Percentiles rank a stretch among this genome's conserved stretches.
Evolutionary conservation across 306 rosid species (phyloP).

Genomic region (Castanea crenata): DNA sequence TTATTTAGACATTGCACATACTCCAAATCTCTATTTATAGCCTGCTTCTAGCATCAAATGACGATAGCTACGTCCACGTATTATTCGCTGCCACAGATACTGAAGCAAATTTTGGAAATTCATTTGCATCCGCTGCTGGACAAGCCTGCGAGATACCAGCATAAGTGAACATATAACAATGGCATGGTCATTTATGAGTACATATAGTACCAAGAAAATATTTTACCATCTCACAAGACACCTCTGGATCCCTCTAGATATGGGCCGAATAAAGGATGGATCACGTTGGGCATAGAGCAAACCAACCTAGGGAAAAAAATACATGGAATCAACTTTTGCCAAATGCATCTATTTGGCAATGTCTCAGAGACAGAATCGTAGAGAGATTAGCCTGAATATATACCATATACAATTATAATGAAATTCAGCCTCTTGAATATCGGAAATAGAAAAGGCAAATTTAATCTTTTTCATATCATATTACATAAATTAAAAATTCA

Average conservation of each 20-base stretch:
- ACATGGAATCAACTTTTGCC: not conserved
- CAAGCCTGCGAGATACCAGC: constrained; percentile 59
- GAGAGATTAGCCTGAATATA: not conserved
- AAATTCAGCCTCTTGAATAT: not conserved
- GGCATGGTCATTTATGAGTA: not conserved
- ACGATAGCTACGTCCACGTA: constrained; percentile 92
- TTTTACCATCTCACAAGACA: constrained; percentile 95
- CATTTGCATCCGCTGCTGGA: constrained; percentile 76
- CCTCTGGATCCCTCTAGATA: constrained; percentile 84
- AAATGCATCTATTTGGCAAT: not conserved
- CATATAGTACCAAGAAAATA: constrained; percentile 15
- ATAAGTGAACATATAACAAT: constrained; percentile 2
- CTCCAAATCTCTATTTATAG: constrained; percentile 49
- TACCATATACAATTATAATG: not conserved
- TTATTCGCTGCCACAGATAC: constrained; percentile 71
- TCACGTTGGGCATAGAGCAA: constrained; percentile 85
- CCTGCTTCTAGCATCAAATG: constrained; percentile 85
- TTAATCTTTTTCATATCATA: not conserved
- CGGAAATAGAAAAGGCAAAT: not conserved
- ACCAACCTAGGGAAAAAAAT: constrained; percentile 59
- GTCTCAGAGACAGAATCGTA: not conserved
- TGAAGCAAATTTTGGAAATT: constrained; percentile 33
- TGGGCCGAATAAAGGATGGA: constrained; percentile 86
- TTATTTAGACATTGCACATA: constrained; percentile 34
- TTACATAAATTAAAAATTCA: not conserved